A percentile compares a stretch with the other conserved stretches of the same genome.
phyloP scores from a whole-genome alignment of 768 basidiomycete species.

The Suillus alpinus region DNA sequence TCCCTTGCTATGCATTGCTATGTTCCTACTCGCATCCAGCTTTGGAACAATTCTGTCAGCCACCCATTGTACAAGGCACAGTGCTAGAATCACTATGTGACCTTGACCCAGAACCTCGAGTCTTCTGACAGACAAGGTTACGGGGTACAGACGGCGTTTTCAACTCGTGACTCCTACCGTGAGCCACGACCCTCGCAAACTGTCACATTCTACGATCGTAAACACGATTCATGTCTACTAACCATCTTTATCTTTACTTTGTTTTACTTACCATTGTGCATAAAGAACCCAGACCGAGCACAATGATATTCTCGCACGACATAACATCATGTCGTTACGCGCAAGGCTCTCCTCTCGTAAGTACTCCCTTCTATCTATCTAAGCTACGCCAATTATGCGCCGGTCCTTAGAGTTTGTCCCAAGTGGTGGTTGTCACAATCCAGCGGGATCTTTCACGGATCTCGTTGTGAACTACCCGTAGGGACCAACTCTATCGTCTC shows the following conservation, averaged over 20 bases:
- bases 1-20: slow-evolving; percentile 2
- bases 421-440: neutral
- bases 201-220: neutral
- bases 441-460: neutral
- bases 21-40: slow-evolving; percentile 1
- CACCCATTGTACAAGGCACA: neutral
- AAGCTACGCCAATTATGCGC: neutral
- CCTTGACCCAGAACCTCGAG: neutral
- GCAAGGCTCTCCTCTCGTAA: neutral
- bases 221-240: neutral
- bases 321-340: neutral
- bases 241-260: neutral
- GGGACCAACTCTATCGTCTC: neutral
- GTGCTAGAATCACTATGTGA: neutral
- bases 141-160: neutral
- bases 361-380: neutral
- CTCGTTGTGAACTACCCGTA: neutral
- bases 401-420: neutral
- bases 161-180: neutral
- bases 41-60: neutral
- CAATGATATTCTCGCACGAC: neutral
- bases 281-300: neutral
- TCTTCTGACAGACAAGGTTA: neutral
- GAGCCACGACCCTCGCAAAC: neutral
- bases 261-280: neutral